phyloP scores from a whole-genome alignment of 2,329 filamentous ascomycete genomes.

The Knoxdaviesia proteae region DNA sequence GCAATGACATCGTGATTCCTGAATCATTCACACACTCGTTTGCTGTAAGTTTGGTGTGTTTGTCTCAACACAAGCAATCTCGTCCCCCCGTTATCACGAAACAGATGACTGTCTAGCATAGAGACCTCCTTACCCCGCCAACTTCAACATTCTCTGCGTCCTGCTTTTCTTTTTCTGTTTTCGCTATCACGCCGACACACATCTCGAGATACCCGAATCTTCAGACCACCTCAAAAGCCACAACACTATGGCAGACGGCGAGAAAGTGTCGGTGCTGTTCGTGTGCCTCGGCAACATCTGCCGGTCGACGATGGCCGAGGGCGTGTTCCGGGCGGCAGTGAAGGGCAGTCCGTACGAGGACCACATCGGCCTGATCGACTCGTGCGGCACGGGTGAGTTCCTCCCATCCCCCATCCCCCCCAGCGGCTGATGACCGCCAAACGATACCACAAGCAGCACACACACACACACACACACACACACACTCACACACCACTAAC shows the following conservation, averaged over 20 bases:
- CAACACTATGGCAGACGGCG: background rate
- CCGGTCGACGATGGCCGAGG: constrained; percentile 85
- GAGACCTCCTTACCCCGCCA: too few species aligned
- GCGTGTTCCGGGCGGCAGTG: constrained; percentile 59
- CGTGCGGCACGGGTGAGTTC: constrained; percentile 53
- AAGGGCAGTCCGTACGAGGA: constrained; percentile 37
- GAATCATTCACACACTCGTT: too few species aligned
- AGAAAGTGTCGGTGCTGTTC: constrained; percentile 54
- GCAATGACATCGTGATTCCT: too few species aligned
- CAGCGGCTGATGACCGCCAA: too few species aligned
- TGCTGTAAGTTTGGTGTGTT: too few species aligned
- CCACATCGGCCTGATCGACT: constrained; percentile 53
- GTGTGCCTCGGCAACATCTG: constrained; percentile 97
- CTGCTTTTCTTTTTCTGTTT: too few species aligned
- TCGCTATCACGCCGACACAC: too few species aligned
- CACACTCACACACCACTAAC: background rate
- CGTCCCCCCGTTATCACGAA: too few species aligned
- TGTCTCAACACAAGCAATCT: too few species aligned
- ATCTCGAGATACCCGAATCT: background rate
- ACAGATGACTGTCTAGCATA: too few species aligned
- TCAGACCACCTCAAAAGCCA: background rate
- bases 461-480: background rate
- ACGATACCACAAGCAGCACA: background rate
- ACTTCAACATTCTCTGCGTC: too few species aligned
- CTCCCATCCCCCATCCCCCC: background rate